Evolutionary conservation across 768 basidiomycete genomes (phyloP).

Genomic region (Lactarius quietus): DNA sequence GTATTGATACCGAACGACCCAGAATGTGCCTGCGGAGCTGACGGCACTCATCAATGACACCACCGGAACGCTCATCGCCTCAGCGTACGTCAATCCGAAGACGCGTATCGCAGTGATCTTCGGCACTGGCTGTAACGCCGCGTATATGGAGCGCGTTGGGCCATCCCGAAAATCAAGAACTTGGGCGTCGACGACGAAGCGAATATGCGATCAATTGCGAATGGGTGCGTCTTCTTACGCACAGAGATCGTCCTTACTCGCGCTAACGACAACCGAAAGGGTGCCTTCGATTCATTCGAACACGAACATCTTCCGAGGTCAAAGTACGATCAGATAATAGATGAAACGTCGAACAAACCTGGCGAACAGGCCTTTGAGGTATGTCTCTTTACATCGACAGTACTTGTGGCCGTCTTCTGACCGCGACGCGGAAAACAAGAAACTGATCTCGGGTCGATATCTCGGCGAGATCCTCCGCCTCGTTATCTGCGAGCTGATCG

Average conservation of each 20-base stretch:
- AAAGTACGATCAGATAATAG: slow-evolving; percentile 89
- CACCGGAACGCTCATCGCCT: slow-evolving; percentile 95
- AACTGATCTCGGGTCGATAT: slow-evolving; percentile 94
- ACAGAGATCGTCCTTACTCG: not conserved
- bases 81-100: slow-evolving; percentile 86
- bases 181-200: slow-evolving; percentile 62
- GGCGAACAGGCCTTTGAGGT: slow-evolving; percentile 93
- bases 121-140: slow-evolving; percentile 97
- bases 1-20: slow-evolving; percentile 13
- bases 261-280: slow-evolving; percentile 43
- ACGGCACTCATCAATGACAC: slow-evolving; percentile 96
- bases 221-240: slow-evolving; percentile 58
- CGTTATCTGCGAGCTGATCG: slow-evolving; percentile 91
- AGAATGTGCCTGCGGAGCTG: slow-evolving; percentile 82
- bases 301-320: slow-evolving; percentile 95
- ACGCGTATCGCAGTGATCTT: slow-evolving; percentile 97
- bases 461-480: slow-evolving; percentile 96
- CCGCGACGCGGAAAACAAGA: slow-evolving; percentile 48
- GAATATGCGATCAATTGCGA: slow-evolving; percentile 96
- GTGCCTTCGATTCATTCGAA: slow-evolving; percentile 94
- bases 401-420: not conserved
- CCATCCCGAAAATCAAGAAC: slow-evolving; percentile 80
- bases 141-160: slow-evolving; percentile 90
- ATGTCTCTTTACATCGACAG: slow-evolving; percentile 22
- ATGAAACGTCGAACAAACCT: slow-evolving; percentile 94